A percentile compares a stretch with the other conserved stretches of the same genome.
Conservation (phyloP, 78 protist genomes). For the Isochrysis galbana region DNA sequence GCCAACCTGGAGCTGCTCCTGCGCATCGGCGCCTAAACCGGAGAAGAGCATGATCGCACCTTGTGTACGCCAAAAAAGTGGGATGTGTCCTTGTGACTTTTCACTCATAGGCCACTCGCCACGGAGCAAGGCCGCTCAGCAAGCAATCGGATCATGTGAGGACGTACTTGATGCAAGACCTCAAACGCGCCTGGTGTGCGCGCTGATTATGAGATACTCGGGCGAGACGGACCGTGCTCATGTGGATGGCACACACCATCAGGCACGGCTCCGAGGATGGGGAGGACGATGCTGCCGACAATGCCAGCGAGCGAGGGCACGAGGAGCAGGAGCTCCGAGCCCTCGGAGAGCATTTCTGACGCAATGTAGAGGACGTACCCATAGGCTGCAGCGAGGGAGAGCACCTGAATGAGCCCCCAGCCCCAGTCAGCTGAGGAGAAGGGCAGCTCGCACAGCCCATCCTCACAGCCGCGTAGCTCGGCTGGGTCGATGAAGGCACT, state of each 20-base stretch:
- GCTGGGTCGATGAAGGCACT: not conserved
- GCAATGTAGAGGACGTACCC: conserved; percentile 5
- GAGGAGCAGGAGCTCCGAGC: conserved; percentile 70
- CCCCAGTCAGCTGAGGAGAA: not conserved
- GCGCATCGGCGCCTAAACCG: conserved; percentile 73
- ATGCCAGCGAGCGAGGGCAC: conserved; percentile 42
- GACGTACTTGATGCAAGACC: no score
- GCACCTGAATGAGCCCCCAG: not conserved
- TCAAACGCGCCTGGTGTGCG: no score
- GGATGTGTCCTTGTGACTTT: no score
- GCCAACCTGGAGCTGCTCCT: conserved; percentile 77
- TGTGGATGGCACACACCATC: no score
- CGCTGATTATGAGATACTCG: no score
- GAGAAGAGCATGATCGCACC: conserved; percentile 76
- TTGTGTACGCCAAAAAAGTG: no score
- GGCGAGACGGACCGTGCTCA: no score
- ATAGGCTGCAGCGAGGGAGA: conserved; percentile 33
- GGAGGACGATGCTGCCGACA: conserved; percentile 78
- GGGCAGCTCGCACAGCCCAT: not conserved
- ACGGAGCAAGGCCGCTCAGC: no score
- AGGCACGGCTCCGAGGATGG: conserved; percentile 87
- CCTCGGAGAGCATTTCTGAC: conserved; percentile 69
- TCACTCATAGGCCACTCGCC: no score
- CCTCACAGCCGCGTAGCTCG: not conserved
- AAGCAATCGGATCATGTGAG: no score